Base-by-base conservation (phyloP, 2,329 filamentous ascomycete genomes). In the Plenodomus lindquistii region DNA sequence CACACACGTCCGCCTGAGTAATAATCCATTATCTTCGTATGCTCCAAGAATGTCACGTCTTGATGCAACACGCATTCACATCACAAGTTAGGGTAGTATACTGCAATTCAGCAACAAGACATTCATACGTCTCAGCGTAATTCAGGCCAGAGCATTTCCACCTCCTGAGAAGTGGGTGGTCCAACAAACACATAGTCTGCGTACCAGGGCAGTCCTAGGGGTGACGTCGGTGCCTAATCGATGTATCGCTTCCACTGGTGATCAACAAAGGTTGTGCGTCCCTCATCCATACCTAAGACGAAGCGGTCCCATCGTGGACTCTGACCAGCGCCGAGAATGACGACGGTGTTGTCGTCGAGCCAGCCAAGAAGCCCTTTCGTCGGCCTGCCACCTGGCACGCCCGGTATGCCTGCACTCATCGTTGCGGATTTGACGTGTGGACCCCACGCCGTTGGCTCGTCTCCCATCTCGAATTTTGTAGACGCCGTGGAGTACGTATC, bases 221-320 rank as follows among this genome's bases (percentile, higher is more conserved):
- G 9, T 8, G 27, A 31, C 15, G 27, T 15, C 27, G 27, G 11
- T 31, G 10, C 27, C 40, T 51, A 56, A 20, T 68, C 81, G 42
- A 92, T 74, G 74, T 92, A 94, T 61, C 85, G 81, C 72, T 90
- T 93, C 91, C 91, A 95, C 2, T 88, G 89, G 63, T 92, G 86
- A 54, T 88, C 80, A 22, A 84, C 75, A 54, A 88, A 83, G 42
- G 83, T 77, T 37, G 85, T 80, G 57, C 82, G 84, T 9, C 89
- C 88, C 18, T 86, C 81, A 13, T 81, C 82, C 7, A 35, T 42
- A 1, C 52, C 51, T 9, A 55, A 41, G 1, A 46, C 22, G 62
- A 96, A 96, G 52, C 88, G 91, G 75, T 97, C 91, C 91, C 92
- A 97, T 42, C 88, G 81, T 15, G 88, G 88, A 67, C 94, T 89